phyloP scores from a whole-genome alignment of 371 early-diverging fungal species.

The Mucor plumbeus region DNA sequence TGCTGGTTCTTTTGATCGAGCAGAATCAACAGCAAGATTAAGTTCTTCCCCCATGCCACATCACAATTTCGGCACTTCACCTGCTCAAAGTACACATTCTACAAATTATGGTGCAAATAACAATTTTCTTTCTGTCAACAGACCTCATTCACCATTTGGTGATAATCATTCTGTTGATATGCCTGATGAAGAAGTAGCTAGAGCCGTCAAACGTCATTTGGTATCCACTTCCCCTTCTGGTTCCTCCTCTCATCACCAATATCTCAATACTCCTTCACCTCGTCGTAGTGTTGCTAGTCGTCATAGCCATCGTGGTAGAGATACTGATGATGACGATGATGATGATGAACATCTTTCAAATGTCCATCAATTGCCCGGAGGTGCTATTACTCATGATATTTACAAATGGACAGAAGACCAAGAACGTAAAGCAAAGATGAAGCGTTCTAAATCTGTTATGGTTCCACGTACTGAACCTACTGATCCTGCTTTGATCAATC shows the following conservation, averaged over 20 bases:
- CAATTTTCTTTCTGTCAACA: constrained; percentile 12
- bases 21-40: constrained; percentile 28
- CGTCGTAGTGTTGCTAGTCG: constrained; percentile 13
- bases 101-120: constrained; percentile 31
- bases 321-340: constrained; percentile 14
- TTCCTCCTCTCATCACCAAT: constrained; percentile 2
- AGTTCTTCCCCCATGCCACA: constrained; percentile 42
- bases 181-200: constrained; percentile 51
- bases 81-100: constrained; percentile 32
- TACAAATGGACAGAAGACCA: constrained; percentile 65
- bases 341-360: constrained; percentile 22
- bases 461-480: constrained; percentile 30
- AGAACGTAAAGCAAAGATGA: constrained; percentile 36
- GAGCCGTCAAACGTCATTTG: constrained; percentile 51
- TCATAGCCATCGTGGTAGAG: constrained; percentile 9
- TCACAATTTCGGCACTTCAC: constrained; percentile 38
- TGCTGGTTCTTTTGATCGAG: constrained; percentile 33
- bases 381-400: constrained; percentile 58
- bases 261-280: constrained; percentile 17
- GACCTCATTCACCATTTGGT: constrained; percentile 29
- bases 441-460: constrained; percentile 47
- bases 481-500: constrained; percentile 45
- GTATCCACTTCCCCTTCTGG: constrained; percentile 40
- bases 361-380: constrained; percentile 53
- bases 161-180: constrained; percentile 36